These are phyloP conservation scores for Penicillium canariense DNA, from an alignment of 495 filamentous ascomycete genomes.

Conservation along the genomic window DNA sequence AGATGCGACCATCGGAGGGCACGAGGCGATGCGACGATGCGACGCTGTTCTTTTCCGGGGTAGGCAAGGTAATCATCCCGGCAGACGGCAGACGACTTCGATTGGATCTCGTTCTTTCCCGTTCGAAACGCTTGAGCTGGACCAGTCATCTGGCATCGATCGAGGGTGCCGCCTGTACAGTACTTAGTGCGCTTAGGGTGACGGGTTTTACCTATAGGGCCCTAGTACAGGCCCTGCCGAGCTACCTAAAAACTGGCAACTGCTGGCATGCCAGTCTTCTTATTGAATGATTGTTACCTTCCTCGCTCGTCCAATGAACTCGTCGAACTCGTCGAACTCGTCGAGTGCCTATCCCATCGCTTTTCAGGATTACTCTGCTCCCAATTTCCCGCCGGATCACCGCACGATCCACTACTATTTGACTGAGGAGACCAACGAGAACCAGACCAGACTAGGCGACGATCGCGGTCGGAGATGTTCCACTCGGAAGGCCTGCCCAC, in stretches of 20 bases:
- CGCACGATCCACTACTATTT: neutral
- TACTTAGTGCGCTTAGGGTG: neutral
- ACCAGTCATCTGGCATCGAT: neutral
- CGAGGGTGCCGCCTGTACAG: neutral
- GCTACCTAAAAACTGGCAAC: neutral
- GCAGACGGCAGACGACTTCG: conserved; percentile 4
- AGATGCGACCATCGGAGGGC: conserved; percentile 38
- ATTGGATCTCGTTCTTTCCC: conserved; percentile 4
- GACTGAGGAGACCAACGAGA: too few species aligned
- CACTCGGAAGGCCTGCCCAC: conserved; percentile 7
- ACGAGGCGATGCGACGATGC: conserved; percentile 38
- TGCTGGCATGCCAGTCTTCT: neutral
- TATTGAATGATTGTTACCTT: neutral
- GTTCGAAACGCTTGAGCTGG: conserved; percentile 5
- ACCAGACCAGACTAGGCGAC: neutral
- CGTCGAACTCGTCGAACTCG: too few species aligned
- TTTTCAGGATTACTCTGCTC: too few species aligned
- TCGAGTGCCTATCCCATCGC: too few species aligned
- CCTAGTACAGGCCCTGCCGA: too few species aligned
- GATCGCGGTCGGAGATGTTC: conserved; percentile 21
- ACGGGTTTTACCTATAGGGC: neutral
- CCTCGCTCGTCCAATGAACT: too few species aligned
- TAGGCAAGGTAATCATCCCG: conserved; percentile 18
- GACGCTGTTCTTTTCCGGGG: conserved; percentile 31
- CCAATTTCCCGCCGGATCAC: too few species aligned